Percentiles rank a stretch among this genome's conserved stretches.
Conservation (phyloP, 495 filamentous ascomycete species). For the Tuber borchii region DNA sequence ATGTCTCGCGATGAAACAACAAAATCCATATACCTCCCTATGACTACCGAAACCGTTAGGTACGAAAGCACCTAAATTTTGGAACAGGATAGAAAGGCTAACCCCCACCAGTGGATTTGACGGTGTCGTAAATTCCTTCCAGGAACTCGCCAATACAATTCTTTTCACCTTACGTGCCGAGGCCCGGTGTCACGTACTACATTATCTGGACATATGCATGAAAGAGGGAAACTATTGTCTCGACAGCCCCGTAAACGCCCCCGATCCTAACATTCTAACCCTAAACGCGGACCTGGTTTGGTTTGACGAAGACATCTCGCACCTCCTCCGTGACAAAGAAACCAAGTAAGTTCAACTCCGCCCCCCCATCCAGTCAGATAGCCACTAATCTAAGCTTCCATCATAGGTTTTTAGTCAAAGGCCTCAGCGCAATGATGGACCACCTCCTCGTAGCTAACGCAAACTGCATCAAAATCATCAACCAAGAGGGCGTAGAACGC, state of each 20-base stretch:
- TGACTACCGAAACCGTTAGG: constrained; percentile 76
- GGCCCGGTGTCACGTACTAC: constrained; percentile 71
- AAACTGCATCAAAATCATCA: constrained; percentile 60
- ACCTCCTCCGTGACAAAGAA: constrained; percentile 61
- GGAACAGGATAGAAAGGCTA: constrained; percentile 31
- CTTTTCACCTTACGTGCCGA: constrained; percentile 82
- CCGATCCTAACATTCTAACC: constrained; percentile 67
- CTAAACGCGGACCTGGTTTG: constrained; percentile 73
- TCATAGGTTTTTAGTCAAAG: constrained; percentile 61
- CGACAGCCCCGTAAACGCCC: constrained; percentile 66
- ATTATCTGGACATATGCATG: constrained; percentile 54
- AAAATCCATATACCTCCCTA: constrained; percentile 71
- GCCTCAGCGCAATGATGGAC: constrained; percentile 66
- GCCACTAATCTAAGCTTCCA: background rate
- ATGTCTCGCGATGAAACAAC: constrained; percentile 52
- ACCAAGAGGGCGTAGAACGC: constrained; percentile 65
- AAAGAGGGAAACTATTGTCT: constrained; percentile 65
- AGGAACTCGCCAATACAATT: constrained; percentile 64
- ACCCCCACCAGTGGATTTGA: constrained; percentile 63
- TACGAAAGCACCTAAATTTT: constrained; percentile 44
- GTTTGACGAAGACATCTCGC: constrained; percentile 72
- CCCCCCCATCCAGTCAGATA: background rate
- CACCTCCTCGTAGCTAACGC: constrained; percentile 61
- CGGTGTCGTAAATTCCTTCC: constrained; percentile 69
- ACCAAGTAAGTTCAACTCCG: constrained; percentile 38